Evolutionary conservation across 164 flowering plant genomes (phyloP), one percentile per base, ranked within the genome.

Genomic region (Aristolochia californica): DNA sequence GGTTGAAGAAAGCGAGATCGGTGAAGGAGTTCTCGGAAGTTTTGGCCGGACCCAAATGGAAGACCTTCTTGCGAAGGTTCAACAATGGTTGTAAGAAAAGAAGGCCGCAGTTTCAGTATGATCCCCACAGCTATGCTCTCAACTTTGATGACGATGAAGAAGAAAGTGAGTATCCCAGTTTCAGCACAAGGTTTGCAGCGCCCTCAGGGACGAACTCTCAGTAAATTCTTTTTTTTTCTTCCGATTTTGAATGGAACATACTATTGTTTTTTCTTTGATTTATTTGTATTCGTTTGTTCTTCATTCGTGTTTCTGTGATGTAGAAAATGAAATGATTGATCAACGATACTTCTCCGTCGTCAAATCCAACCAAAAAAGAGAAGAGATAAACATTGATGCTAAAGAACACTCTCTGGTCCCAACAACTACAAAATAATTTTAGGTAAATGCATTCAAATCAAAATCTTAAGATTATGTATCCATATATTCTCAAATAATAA

Each of bases 31-130:
- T 85, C 88, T 87, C 95, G 57, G 95, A 90, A 72, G 57, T 87
- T 61, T 82, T 76, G 50, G 93, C 95, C n/a, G 95, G 93, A 0
- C 95, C 97, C 2, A 75, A 61, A 50, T 90, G 97, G 97, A 90
- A 90, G 76, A 90, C 90, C 0, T 90, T 90, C 28, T 15, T 54
- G 17, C 56, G 56, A 4, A 54, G 56, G 43, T 28, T 54, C 17
- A 7, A 20, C n/a, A 13, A 18, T 28, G 20, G 44, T 26, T 20
- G 13, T 26, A 43, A 43, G 11, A 43, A 48, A 10, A 27, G 27
- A 9, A 56, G 25, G n/a, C 16, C 48, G 48, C 48, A 23, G 59
- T 56, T 43, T 24, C 48, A 43, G 27, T 56, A 56, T 13, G 48
- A 56, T 24, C 59, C 59, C 2, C 18, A 23, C 0, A 56, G 59